phyloP scores from a whole-genome alignment of 768 basidiomycete genomes.

The Mycena chlorophos region DNA sequence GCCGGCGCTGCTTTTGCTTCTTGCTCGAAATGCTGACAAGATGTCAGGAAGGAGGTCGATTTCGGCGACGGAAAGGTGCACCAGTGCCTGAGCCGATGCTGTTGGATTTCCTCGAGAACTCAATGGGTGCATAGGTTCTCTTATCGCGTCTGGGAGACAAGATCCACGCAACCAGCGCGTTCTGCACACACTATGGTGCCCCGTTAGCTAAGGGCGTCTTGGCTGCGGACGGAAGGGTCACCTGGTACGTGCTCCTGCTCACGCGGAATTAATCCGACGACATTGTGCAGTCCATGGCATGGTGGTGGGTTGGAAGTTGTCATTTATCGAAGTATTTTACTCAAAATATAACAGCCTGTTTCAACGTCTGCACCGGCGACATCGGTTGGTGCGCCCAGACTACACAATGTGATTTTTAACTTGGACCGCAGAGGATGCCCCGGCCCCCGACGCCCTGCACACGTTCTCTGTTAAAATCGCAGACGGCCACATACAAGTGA shows the following conservation, averaged over 20 bases:
- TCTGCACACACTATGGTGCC: slow-evolving; percentile 92
- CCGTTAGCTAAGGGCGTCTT: slow-evolving; percentile 82
- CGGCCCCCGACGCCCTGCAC: slow-evolving; percentile 78
- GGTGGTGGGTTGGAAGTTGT: slow-evolving; percentile 59
- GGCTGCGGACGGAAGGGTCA: slow-evolving; percentile 73
- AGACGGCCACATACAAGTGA: slow-evolving; percentile 77
- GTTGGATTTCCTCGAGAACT: neutral
- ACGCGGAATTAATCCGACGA: neutral
- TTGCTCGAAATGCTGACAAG: neutral
- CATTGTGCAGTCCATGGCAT: slow-evolving; percentile 70
- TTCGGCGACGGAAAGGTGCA: slow-evolving; percentile 81
- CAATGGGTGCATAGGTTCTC: neutral
- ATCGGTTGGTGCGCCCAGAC: slow-evolving; percentile 49
- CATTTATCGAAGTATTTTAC: neutral
- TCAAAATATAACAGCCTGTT: slow-evolving; percentile 60
- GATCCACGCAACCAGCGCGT: slow-evolving; percentile 76
- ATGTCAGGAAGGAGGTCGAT: slow-evolving; percentile 73
- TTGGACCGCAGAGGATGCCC: slow-evolving; percentile 71
- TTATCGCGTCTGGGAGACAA: slow-evolving; percentile 61
- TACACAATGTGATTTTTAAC: slow-evolving; percentile 11
- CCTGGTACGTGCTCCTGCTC: slow-evolving; percentile 53
- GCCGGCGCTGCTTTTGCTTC: neutral
- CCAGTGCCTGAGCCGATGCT: slow-evolving; percentile 41
- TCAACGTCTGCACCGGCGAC: slow-evolving; percentile 82
- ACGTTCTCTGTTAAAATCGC: slow-evolving; percentile 68